Evolutionary conservation across 1,284 basidiomycete species (phyloP).

Genomic region (Ceratorhiza oryzae-sativae): DNA sequence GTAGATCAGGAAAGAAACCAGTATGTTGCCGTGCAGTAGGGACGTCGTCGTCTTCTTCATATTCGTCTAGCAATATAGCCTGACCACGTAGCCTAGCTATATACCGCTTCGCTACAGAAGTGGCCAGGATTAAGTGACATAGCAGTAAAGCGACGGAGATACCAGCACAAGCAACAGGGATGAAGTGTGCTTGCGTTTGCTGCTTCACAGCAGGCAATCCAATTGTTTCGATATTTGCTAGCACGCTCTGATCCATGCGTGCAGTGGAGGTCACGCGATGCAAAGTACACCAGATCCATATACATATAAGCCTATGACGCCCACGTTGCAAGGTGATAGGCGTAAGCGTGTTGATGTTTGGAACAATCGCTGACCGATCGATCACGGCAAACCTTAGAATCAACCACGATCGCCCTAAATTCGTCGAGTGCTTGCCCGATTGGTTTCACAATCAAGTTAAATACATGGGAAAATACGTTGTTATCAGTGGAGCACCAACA

Average conservation of each 20-base stretch:
- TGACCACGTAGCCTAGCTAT: slow-evolving; percentile 22
- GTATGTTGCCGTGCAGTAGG: slow-evolving; percentile 19
- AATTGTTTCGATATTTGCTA: neutral
- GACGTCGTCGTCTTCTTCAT: neutral
- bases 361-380: neutral
- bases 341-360: neutral
- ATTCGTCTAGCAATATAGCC: neutral
- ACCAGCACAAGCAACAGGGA: slow-evolving; percentile 16
- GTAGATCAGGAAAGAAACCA: slow-evolving; percentile 39
- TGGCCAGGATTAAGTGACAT: neutral
- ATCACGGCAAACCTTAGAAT: neutral
- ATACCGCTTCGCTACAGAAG: neutral
- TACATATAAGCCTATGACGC: neutral
- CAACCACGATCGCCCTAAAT: too few relatives aligned
- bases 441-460: too few relatives aligned
- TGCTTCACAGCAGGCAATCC: neutral
- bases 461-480: slow-evolving; percentile 14
- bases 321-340: neutral
- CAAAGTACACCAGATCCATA: neutral
- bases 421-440: too few relatives aligned
- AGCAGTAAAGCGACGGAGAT: slow-evolving; percentile 2
- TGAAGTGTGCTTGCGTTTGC: neutral
- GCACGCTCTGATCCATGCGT: slow-evolving; percentile 16
- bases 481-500: slow-evolving; percentile 30
- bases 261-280: neutral